These are phyloP conservation scores for Papiliotrema laurentii DNA, from an alignment of 1,284 basidiomycete species.

Conservation along the genomic window DNA sequence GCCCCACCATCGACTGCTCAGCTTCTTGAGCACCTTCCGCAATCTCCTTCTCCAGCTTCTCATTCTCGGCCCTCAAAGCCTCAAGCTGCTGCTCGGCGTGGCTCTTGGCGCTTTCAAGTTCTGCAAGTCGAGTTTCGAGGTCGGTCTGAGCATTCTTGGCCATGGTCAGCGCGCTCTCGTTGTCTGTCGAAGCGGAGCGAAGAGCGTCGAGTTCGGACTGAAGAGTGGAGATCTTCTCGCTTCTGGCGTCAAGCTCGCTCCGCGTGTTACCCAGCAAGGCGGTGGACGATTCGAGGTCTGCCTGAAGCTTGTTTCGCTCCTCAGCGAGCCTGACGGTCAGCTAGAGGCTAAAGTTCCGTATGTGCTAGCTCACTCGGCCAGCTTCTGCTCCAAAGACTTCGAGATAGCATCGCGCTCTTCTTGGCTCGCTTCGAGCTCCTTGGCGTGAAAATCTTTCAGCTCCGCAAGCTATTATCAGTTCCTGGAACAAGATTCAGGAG, in stretches of 20 bases:
- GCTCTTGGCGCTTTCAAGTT: not conserved
- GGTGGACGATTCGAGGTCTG: not conserved
- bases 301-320: not conserved
- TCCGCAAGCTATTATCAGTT: slow-evolving; percentile 4
- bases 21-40: slow-evolving; percentile 24
- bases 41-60: slow-evolving; percentile 20
- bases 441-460: slow-evolving; percentile 7
- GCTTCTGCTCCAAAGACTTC: not conserved
- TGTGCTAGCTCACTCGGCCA: not conserved
- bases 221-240: not conserved
- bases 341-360: not conserved
- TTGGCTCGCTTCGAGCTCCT: slow-evolving; percentile 4
- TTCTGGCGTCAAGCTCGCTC: not conserved
- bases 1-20: not conserved
- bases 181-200: not conserved
- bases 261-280: not conserved
- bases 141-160: not conserved
- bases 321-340: not conserved
- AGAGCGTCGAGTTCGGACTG: not conserved
- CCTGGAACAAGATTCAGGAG: not conserved
- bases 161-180: not conserved
- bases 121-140: not conserved
- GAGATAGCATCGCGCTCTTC: slow-evolving; percentile 1
- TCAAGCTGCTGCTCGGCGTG: slow-evolving; percentile 1
- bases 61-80: slow-evolving; percentile 7